A percentile compares a stretch with the other conserved stretches of the same genome.
Evolutionary conservation across 345 rosid species (phyloP).

Genomic region (Turritis glabra): DNA sequence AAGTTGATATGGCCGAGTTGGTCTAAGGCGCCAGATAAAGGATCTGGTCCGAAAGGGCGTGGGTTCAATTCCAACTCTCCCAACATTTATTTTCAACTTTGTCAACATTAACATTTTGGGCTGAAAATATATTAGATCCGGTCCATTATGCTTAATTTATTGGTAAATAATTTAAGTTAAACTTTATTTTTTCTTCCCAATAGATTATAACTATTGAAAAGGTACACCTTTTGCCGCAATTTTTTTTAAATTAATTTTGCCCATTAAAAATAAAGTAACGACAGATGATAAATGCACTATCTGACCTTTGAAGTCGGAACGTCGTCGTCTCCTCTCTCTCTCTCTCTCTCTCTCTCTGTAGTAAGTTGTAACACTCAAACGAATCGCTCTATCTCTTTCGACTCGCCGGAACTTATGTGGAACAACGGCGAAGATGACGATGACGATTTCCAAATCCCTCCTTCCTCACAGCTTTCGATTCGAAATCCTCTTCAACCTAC

Average conservation of each 20-base stretch:
- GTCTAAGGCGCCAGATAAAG: constrained; percentile 99
- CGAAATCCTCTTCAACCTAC: constrained; percentile 40
- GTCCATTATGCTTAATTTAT: neutral
- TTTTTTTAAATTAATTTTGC: neutral
- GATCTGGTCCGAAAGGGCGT: constrained; percentile 99
- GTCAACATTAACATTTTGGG: neutral
- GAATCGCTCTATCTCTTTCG: neutral
- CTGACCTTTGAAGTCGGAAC: neutral
- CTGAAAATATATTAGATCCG: neutral
- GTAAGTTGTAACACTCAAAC: neutral
- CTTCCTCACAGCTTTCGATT: constrained; percentile 42
- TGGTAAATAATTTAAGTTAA: neutral
- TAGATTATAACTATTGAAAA: neutral
- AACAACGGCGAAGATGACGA: constrained; percentile 41
- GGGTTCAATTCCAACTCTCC: constrained; percentile 94
- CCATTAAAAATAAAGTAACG: neutral
- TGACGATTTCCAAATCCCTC: constrained; percentile 62
- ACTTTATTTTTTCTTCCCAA: neutral
- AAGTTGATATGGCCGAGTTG: constrained; percentile 86
- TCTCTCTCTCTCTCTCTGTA: neutral
- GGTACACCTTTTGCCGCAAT: neutral
- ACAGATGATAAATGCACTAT: neutral
- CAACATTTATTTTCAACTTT: neutral
- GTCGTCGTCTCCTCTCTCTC: constrained; percentile 15
- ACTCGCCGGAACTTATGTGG: constrained; percentile 25